Base-by-base conservation (phyloP, 2,329 filamentous ascomycete species). In the Exophiala alcalophila region DNA sequence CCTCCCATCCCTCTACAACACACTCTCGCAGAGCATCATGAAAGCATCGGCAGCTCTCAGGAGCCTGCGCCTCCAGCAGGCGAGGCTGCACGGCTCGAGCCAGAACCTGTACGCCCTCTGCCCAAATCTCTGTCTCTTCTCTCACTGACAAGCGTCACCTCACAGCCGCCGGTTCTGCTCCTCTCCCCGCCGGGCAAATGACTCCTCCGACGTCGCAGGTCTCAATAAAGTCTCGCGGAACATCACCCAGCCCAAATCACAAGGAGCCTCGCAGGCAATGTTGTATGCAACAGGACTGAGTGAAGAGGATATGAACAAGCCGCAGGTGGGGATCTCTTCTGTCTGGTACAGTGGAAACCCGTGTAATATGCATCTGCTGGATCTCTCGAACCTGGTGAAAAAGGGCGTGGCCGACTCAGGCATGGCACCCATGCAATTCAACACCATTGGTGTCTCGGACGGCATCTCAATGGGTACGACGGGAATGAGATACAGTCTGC, bases 331-430 rank as follows among this genome's bases (percentile, higher is more conserved):
- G 56, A 97, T 98, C 64, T 94, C 91, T 28, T 96, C 90, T 4
- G 90, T 97, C 49, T 98, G 92, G 92, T 96, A 91, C 70, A 84
- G 88, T 57, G 92, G 92, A 44, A 98, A 98, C 71, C 92, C 92
- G 18, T 98, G 92, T 76, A 98, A 98, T 72, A 98, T 96, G 91
- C 92, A 98, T 68, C 73, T 98, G 50, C 76, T 98, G 67, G 86
- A 94, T 61, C 79, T 98, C 49, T 94, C 86, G 62, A 76, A 84
- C 65, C 72, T 83, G 53, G 84, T 95, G 54, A 82, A 79, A 56
- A 77, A 84, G 61, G 80, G 82, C 50, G 83, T 86, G 21, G 70
- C 81, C 57, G 73, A 84, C 59, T 86, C 89, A 20, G 86, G 88
- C 15, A 75, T 98, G 49, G 77, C 94, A 48, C 88, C 89, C 52